phyloP scores from a whole-genome alignment of 306 rosid genomes.

The Vachellia collinsii region DNA sequence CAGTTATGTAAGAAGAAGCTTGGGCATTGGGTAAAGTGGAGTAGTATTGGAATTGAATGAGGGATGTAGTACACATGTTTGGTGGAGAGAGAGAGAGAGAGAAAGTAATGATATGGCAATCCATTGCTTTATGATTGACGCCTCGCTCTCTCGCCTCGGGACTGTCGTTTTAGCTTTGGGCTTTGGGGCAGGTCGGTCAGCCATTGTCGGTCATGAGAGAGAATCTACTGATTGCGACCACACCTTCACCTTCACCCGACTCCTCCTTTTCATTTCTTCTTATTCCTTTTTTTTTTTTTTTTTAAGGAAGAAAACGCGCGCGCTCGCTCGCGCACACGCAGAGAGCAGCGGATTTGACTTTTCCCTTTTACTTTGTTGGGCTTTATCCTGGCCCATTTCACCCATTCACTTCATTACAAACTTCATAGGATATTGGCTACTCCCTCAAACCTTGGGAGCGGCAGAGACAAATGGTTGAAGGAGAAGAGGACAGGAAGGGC shows the following conservation, averaged over 20 bases:
- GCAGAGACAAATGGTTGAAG: too few species aligned
- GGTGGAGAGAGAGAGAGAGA: too few species aligned
- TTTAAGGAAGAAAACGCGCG: background rate
- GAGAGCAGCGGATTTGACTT: background rate
- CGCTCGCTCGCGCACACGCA: background rate
- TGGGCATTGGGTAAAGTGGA: too few species aligned
- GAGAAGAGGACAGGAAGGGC: too few species aligned
- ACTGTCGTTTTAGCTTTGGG: conserved; percentile 30
- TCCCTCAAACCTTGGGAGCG: too few species aligned
- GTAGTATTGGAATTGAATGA: too few species aligned
- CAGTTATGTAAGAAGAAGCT: too few species aligned
- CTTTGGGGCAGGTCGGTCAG: conserved; percentile 44
- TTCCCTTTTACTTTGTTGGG: background rate
- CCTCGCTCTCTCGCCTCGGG: conserved; percentile 16
- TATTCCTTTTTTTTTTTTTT: background rate
- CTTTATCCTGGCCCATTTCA: conserved; percentile 7
- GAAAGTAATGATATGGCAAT: conserved; percentile 45
- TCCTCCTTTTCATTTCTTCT: background rate
- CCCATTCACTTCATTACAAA: background rate
- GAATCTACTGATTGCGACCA: conserved; percentile 35
- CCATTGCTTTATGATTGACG: conserved; percentile 58
- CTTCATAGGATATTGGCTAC: too few species aligned
- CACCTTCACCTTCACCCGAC: background rate
- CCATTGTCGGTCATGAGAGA: background rate
- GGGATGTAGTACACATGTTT: too few species aligned